These are phyloP conservation scores for Tardiomyces blankii DNA, from an alignment of 1,139 yeast genomes.

Conservation along the genomic window DNA sequence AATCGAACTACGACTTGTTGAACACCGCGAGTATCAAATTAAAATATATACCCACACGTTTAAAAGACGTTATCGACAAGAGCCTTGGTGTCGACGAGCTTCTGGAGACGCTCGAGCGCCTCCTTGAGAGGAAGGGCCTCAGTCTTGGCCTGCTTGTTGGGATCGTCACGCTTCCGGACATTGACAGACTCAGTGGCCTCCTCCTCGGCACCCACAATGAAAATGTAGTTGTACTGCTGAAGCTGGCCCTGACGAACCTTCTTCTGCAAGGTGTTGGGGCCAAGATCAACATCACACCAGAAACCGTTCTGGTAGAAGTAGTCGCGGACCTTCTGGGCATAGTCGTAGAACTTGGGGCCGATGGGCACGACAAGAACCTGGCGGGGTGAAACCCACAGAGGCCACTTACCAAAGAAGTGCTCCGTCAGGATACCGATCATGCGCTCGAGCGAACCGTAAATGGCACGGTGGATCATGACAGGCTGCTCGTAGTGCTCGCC, in stretches of 20 bases:
- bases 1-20: no score
- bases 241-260: slow-evolving; percentile 93
- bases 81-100: slow-evolving; percentile 12
- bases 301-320: slow-evolving; percentile 58
- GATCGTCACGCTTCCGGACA: slow-evolving; percentile 86
- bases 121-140: slow-evolving; percentile 62
- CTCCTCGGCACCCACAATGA: slow-evolving; percentile 95
- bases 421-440: slow-evolving; percentile 96
- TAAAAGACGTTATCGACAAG: slow-evolving; percentile 8
- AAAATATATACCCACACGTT: no score
- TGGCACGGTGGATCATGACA: slow-evolving; percentile 98
- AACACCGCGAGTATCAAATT: neutral
- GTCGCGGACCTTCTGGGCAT: slow-evolving; percentile 72
- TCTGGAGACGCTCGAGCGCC: slow-evolving; percentile 35
- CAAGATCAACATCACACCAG: slow-evolving; percentile 83
- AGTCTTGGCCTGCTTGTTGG: slow-evolving; percentile 79
- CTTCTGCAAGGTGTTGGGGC: slow-evolving; percentile 93
- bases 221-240: slow-evolving; percentile 85
- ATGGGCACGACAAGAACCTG: slow-evolving; percentile 92
- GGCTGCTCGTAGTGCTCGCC: slow-evolving; percentile 44
- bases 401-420: slow-evolving; percentile 98
- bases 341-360: slow-evolving; percentile 82
- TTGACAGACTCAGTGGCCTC: slow-evolving; percentile 67
- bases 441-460: slow-evolving; percentile 94
- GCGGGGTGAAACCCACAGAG: slow-evolving; percentile 98